phyloP scores from a whole-genome alignment of 352 stramenopile genomes.

The Blastocystis hominis region DNA sequence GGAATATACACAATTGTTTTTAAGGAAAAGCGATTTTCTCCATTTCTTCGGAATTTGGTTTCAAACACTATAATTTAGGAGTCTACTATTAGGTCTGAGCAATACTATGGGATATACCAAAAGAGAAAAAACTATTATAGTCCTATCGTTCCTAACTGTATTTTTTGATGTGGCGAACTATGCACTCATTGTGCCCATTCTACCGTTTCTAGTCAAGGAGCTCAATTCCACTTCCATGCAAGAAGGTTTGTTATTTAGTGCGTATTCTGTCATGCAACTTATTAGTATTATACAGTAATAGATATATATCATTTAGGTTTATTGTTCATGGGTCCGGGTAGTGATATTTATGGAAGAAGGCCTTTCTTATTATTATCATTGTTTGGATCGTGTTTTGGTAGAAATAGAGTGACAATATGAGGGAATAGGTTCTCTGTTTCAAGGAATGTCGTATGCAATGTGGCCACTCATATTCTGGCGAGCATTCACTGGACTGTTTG shows the following conservation, averaged over 20 bases:
- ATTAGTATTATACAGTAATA: not conserved
- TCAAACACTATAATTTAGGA: no score
- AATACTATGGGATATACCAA: not conserved
- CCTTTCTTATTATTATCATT: slow-evolving; percentile 32
- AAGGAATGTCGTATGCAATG: slow-evolving; percentile 19
- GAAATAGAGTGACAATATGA: not conserved
- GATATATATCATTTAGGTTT: slow-evolving; percentile 35
- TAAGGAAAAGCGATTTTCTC: no score
- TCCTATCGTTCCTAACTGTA: slow-evolving; percentile 10
- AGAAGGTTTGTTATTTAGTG: slow-evolving; percentile 33
- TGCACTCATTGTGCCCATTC: slow-evolving; percentile 36
- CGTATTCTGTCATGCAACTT: slow-evolving; percentile 44
- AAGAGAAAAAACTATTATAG: not conserved
- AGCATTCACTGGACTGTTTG: slow-evolving; percentile 37
- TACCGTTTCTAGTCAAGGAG: slow-evolving; percentile 31
- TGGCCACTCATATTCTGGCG: slow-evolving; percentile 32
- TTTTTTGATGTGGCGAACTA: slow-evolving; percentile 42
- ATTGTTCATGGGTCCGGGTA: slow-evolving; percentile 37
- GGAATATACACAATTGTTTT: no score
- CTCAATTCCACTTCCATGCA: slow-evolving; percentile 27
- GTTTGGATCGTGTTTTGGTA: slow-evolving; percentile 51
- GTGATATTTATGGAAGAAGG: slow-evolving; percentile 53
- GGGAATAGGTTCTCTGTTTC: slow-evolving; percentile 17
- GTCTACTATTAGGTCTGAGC: no score
- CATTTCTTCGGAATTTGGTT: no score